These are phyloP conservation scores for Eucalyptus tenuipes DNA, from an alignment of 345 rosid species.

Conservation along the genomic window DNA sequence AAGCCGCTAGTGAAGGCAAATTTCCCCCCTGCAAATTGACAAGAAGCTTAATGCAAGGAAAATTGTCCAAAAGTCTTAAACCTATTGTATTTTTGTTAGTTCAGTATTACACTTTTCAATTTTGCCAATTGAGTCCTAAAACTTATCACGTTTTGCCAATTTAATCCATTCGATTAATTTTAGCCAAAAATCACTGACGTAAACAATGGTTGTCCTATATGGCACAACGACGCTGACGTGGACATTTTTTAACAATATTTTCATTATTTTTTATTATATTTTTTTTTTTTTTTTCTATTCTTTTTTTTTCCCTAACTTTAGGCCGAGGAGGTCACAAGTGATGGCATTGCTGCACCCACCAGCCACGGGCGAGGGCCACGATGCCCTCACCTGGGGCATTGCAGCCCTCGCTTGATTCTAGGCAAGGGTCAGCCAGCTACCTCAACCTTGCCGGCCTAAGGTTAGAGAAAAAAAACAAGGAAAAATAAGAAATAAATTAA, in stretches of 20 bases:
- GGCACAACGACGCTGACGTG: fast-evolving
- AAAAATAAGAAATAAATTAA: no score
- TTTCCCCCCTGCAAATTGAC: background rate
- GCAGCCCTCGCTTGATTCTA: background rate
- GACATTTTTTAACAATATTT: no score
- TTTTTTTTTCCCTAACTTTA: background rate
- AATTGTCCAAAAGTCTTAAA: background rate
- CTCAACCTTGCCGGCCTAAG: background rate
- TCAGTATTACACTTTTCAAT: background rate
- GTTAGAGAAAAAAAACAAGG: background rate
- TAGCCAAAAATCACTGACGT: no score
- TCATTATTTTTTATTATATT: no score
- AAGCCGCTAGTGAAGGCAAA: background rate
- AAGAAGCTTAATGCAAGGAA: background rate
- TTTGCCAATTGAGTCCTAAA: no score
- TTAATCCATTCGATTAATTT: no score
- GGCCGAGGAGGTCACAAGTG: background rate
- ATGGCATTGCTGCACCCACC: background rate
- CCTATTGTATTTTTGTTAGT: no score
- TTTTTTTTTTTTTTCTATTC: fast-evolving
- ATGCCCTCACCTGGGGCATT: background rate
- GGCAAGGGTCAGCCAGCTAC: background rate
- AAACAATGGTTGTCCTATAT: no score
- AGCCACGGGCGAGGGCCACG: background rate
- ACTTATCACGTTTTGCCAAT: background rate